Evolutionary conservation across 176 grass and related monocot species (phyloP).

Genomic region (Elaeis guineensis): DNA sequence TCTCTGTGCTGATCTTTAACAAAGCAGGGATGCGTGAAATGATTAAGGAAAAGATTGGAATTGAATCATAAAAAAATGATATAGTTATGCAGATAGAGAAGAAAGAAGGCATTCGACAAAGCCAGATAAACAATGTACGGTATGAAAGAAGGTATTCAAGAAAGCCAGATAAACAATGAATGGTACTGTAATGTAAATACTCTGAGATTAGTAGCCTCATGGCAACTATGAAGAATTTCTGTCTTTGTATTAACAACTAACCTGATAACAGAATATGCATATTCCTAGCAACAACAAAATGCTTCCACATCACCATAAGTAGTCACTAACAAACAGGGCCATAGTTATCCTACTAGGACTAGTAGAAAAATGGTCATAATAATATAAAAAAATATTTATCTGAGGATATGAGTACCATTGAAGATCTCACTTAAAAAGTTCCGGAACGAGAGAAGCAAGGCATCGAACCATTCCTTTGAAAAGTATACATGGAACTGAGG

Average conservation of each 20-base stretch:
- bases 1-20: constrained; percentile 88
- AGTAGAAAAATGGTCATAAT: neutral
- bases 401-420: constrained; percentile 94
- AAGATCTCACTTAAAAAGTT: constrained; percentile 90
- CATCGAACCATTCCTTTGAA: constrained; percentile 89
- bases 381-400: neutral
- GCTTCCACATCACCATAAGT: too few relatives aligned
- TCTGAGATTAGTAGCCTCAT: too few relatives aligned
- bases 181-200: too few relatives aligned
- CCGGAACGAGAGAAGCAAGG: constrained; percentile 68
- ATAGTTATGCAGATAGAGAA: neutral
- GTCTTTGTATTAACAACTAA: too few relatives aligned
- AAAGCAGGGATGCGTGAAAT: constrained; percentile 63
- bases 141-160: too few relatives aligned
- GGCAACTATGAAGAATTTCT: too few relatives aligned
- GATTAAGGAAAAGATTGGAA: constrained; percentile 48
- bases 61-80: neutral
- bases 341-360: constrained; percentile 3
- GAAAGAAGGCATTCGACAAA: too few relatives aligned
- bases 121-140: too few relatives aligned
- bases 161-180: too few relatives aligned
- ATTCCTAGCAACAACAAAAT: too few relatives aligned
- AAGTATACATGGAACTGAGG: constrained; percentile 91
- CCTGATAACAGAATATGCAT: too few relatives aligned
- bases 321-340: too few relatives aligned